Base-by-base conservation (phyloP, 495 filamentous ascomycete genomes). In the Penicillium goetzii region DNA sequence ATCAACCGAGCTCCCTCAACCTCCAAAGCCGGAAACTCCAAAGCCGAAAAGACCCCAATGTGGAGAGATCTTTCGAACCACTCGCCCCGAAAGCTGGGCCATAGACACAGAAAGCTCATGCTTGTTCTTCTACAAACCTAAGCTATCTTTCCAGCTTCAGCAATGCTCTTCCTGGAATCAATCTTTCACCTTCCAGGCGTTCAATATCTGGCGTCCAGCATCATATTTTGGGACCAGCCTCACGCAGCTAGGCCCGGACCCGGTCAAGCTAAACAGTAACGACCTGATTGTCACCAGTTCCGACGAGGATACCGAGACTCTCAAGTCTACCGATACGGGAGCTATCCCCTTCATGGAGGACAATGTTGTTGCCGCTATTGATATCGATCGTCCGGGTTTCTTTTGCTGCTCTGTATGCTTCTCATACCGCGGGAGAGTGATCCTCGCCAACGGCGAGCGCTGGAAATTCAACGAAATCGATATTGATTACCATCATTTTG, bases 371-470 rank as follows among this genome's bases (percentile, higher is more conserved):
- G 57, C 41, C 32, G 40, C 34, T 30, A 34, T 59, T 26, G 28
- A 59, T 25, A 49, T 59, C 41, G 41, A 59, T 38, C 57, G 41
- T 3, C 57, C 57, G 1, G 11, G n/a, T n/a, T 36, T 34, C 19
- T 36, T 34, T 3, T 23, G 23, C 9, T 59, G 57, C 28, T 32
- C 28, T 1, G 57, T 59, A 15, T 59, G 57, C 19, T 34, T 34
- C 28, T 50, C 28, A 21, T 25, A 26, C 32, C 57, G 57, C 11
- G 57, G 57, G 5, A 3, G 12, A 7, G 41, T 49, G 1, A 34
- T 32, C 45, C 32, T 59, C 6, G 41, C 41, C n/a, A 59, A 50
- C 30, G 57, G 57, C n/a, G 57, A 59, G 57, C 57, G 57, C 41
- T 59, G 57, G 57, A 59, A 14, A 2, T 59, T 45, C 28, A 34